Percentiles rank a stretch among this genome's conserved stretches.
Evolutionary conservation across 805 yeast species (phyloP).

Genomic region (Myxozyma monticola): DNA sequence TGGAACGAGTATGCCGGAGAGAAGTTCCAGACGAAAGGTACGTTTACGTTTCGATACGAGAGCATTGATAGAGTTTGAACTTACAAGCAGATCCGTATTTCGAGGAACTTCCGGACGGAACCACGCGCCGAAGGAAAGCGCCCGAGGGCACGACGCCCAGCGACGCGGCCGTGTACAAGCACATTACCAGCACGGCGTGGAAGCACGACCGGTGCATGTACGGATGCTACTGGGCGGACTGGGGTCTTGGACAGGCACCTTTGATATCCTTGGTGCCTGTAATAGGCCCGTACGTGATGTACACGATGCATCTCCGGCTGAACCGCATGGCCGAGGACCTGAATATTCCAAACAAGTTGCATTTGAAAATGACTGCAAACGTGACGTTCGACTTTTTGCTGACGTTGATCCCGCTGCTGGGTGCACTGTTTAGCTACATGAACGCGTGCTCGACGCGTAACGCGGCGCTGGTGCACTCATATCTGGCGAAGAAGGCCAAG

Average conservation of each 20-base stretch:
- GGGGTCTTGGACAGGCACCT: slow-evolving; percentile 35
- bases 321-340: slow-evolving; percentile 60
- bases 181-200: slow-evolving; percentile 80
- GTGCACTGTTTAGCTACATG: slow-evolving; percentile 75
- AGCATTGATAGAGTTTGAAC: too few species aligned
- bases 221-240: slow-evolving; percentile 61
- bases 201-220: slow-evolving; percentile 77
- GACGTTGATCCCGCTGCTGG: slow-evolving; percentile 77
- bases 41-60: background rate
- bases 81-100: slow-evolving; percentile 57
- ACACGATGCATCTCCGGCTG: slow-evolving; percentile 69
- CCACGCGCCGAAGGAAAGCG: slow-evolving; percentile 56
- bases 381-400: slow-evolving; percentile 72
- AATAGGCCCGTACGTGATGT: slow-evolving; percentile 83
- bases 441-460: slow-evolving; percentile 86
- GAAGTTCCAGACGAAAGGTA: slow-evolving; percentile 54
- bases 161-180: slow-evolving; percentile 71
- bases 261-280: slow-evolving; percentile 61
- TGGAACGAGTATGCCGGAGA: slow-evolving; percentile 70
- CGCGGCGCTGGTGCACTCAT: slow-evolving; percentile 74
- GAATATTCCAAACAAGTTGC: slow-evolving; percentile 56
- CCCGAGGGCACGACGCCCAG: slow-evolving; percentile 58
- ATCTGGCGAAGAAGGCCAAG: slow-evolving; percentile 35
- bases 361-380: slow-evolving; percentile 73
- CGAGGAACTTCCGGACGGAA: slow-evolving; percentile 52